These are phyloP conservation scores for Xylaria sp. DNA, from an alignment of 2,329 filamentous ascomycete genomes.

Conservation along the genomic window DNA sequence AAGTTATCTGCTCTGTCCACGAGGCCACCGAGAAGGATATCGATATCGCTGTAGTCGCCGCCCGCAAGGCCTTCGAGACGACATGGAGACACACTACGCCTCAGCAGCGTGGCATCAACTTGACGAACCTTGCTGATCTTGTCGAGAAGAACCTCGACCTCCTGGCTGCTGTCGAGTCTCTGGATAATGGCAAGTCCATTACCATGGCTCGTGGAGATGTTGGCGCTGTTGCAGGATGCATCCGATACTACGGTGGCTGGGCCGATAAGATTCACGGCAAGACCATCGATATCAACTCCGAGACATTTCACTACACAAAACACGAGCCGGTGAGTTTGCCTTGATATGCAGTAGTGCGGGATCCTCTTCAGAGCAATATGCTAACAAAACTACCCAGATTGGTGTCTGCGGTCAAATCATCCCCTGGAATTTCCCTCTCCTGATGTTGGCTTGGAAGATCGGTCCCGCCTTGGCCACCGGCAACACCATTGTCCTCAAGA, in stretches of 20 bases:
- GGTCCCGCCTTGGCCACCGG: slow-evolving; percentile 77
- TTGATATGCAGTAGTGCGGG: neutral
- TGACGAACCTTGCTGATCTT: slow-evolving; percentile 82
- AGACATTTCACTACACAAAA: slow-evolving; percentile 85
- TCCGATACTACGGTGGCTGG: slow-evolving; percentile 91
- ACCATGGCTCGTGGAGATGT: slow-evolving; percentile 81
- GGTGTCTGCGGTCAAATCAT: slow-evolving; percentile 81
- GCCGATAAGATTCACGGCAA: slow-evolving; percentile 92
- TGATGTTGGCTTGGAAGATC: slow-evolving; percentile 87
- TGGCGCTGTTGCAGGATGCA: slow-evolving; percentile 70
- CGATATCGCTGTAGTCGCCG: slow-evolving; percentile 82
- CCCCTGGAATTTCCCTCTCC: slow-evolving; percentile 87
- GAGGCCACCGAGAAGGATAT: slow-evolving; percentile 91
- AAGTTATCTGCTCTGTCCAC: slow-evolving; percentile 82
- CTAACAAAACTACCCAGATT: slow-evolving; percentile 40
- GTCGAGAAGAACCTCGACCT: slow-evolving; percentile 80
- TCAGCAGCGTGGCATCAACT: slow-evolving; percentile 72
- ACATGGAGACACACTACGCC: slow-evolving; percentile 75
- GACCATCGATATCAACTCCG: slow-evolving; percentile 80
- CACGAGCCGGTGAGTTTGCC: slow-evolving; percentile 71
- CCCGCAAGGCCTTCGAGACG: slow-evolving; percentile 85
- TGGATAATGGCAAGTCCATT: slow-evolving; percentile 89
- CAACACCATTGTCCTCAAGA: slow-evolving; percentile 79
- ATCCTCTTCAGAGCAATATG: neutral
- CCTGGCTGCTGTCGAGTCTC: slow-evolving; percentile 83